A percentile compares a stretch with the other conserved stretches of the same genome.
Evolutionary conservation across 1,284 basidiomycete genomes (phyloP).

Genomic region (Stereum hirsutum): DNA sequence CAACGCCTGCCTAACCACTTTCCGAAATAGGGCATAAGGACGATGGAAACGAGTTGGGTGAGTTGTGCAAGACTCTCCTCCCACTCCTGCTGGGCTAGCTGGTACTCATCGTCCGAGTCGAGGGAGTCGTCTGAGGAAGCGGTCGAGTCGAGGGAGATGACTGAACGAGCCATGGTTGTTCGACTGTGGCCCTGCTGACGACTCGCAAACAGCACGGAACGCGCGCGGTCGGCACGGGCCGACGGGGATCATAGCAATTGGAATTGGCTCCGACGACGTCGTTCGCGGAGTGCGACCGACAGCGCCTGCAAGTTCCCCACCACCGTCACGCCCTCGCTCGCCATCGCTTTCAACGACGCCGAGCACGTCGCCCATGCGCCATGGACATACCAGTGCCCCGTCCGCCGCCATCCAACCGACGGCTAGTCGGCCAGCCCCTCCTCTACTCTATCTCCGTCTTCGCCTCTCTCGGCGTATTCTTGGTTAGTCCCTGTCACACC

Average conservation of each 20-base stretch:
- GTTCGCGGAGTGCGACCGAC: not conserved
- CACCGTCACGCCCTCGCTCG: not conserved
- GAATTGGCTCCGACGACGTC: not conserved
- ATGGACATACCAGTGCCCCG: conserved; percentile 18
- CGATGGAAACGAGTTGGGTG: conserved; percentile 69
- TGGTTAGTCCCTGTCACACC: conserved; percentile 39
- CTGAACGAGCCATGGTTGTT: conserved; percentile 31
- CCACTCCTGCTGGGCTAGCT: conserved; percentile 84
- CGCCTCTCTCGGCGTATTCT: conserved; percentile 82
- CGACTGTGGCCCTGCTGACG: too few species aligned
- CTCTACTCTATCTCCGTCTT: conserved; percentile 81
- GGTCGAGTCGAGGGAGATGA: conserved; percentile 31
- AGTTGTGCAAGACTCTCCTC: conserved; percentile 83
- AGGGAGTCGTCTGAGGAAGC: conserved; percentile 38
- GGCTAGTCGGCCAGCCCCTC: conserved; percentile 73
- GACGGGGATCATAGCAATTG: not conserved
- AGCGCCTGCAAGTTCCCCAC: not conserved
- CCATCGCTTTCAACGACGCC: too few species aligned
- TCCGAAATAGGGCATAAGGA: conserved; percentile 80
- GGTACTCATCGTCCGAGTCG: conserved; percentile 65
- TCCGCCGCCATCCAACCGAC: conserved; percentile 26
- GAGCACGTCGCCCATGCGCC: conserved; percentile 23
- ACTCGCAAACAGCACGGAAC: not conserved
- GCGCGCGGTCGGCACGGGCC: not conserved
- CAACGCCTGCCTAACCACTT: conserved; percentile 83